phyloP scores from a whole-genome alignment of 2,329 filamentous ascomycete genomes.

The Chrysoporthe puriensis region DNA sequence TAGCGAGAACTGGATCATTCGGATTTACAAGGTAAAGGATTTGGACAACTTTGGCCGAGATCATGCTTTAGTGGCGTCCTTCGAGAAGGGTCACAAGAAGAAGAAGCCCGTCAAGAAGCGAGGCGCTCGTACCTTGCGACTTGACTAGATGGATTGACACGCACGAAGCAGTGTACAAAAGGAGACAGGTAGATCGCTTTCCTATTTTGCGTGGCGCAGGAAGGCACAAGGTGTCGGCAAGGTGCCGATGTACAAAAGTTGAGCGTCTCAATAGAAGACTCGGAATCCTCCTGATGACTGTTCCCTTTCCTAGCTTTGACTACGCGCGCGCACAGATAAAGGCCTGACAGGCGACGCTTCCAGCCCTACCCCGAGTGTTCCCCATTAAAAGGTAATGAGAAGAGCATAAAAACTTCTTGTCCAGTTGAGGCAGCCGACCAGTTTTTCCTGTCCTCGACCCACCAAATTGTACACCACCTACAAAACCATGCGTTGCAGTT shows the following conservation, averaged over 20 bases:
- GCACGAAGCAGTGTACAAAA: conserved; percentile 24
- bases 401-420: neutral
- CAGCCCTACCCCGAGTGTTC: too few species aligned
- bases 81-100: conserved; percentile 82
- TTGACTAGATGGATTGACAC: conserved; percentile 60
- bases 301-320: neutral
- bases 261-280: conserved; percentile 27
- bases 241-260: conserved; percentile 27
- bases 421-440: neutral
- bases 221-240: conserved; percentile 20
- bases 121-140: conserved; percentile 71
- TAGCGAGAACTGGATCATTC: conserved; percentile 99
- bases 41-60: conserved; percentile 94
- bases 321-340: neutral
- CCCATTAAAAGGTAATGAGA: neutral
- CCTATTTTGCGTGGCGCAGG: conserved; percentile 15
- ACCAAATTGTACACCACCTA: neutral
- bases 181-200: conserved; percentile 20
- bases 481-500: neutral
- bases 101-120: conserved; percentile 75
- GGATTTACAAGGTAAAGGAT: conserved; percentile 99
- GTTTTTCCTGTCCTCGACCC: neutral
- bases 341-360: neutral
- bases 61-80: conserved; percentile 70
- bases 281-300: conserved; percentile 13